Evolutionary conservation across 441 rosid species (phyloP).

Genomic region (Bruguiera hainesii): DNA sequence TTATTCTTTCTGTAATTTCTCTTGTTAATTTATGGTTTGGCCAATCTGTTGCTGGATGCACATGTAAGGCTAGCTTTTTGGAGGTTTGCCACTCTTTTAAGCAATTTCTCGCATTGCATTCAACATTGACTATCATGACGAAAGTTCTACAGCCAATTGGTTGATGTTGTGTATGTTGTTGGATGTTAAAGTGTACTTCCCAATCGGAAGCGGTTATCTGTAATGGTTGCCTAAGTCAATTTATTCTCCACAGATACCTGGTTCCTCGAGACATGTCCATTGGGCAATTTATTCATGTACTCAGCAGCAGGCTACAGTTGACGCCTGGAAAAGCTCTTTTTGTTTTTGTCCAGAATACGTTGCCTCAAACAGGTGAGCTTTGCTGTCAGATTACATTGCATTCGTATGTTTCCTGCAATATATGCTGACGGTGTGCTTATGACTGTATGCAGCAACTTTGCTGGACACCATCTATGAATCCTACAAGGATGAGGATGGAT

Average conservation of each 20-base stretch:
- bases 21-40: too few species aligned
- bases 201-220: not conserved
- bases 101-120: not conserved
- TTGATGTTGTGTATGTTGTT: not conserved
- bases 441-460: conserved; percentile 49
- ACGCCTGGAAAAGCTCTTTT: conserved; percentile 79
- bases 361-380: conserved; percentile 67
- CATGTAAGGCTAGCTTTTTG: not conserved
- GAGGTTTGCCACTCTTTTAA: not conserved
- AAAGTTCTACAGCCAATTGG: not conserved
- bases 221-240: not conserved
- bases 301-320: conserved; percentile 63
- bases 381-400: not conserved
- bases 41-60: too few species aligned
- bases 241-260: conserved; percentile 44
- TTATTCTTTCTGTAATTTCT: too few species aligned
- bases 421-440: not conserved
- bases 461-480: conserved; percentile 66
- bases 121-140: too few species aligned
- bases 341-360: conserved; percentile 74
- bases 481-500: conserved; percentile 86
- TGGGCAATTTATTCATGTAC: conserved; percentile 83
- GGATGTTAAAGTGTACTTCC: not conserved
- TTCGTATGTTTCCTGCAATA: not conserved
- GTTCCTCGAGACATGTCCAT: conserved; percentile 88